These are phyloP conservation scores for Oleoguttula mirabilis DNA, from an alignment of 495 filamentous ascomycete species.

Conservation along the genomic window DNA sequence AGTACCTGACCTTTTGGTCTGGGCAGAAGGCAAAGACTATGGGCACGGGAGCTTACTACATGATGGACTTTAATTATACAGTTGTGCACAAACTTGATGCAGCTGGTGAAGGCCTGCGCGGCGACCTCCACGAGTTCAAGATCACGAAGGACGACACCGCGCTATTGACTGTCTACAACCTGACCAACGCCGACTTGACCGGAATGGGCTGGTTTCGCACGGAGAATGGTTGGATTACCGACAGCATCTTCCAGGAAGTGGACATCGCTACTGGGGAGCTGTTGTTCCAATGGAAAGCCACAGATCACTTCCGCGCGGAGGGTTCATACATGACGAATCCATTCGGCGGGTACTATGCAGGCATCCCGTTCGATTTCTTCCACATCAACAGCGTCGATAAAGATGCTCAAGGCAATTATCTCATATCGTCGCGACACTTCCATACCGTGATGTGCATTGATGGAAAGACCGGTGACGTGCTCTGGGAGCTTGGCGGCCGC, in stretches of 20 bases:
- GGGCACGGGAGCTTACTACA: slow-evolving; percentile 38
- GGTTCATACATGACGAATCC: slow-evolving; percentile 21
- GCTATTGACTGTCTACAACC: slow-evolving; percentile 24
- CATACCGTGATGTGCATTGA: slow-evolving; percentile 20
- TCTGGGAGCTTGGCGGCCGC: slow-evolving; percentile 24
- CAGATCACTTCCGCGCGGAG: slow-evolving; percentile 26
- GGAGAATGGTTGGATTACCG: slow-evolving; percentile 21
- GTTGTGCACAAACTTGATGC: slow-evolving; percentile 16
- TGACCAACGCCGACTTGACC: slow-evolving; percentile 13
- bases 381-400: slow-evolving; percentile 29
- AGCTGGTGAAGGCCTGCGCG: slow-evolving; percentile 8
- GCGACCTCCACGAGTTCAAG: slow-evolving; percentile 21
- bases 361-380: slow-evolving; percentile 24
- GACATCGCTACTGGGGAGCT: slow-evolving; percentile 22
- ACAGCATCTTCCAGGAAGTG: slow-evolving; percentile 26
- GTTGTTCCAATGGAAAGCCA: slow-evolving; percentile 34
- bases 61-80: slow-evolving; percentile 23
- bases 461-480: slow-evolving; percentile 17
- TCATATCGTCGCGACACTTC: slow-evolving; percentile 24
- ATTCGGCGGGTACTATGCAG: slow-evolving; percentile 8
- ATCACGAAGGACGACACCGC: slow-evolving; percentile 22
- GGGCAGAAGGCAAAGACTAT: slow-evolving; percentile 31
- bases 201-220: slow-evolving; percentile 5
- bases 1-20: slow-evolving; percentile 38
- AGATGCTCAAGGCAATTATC: slow-evolving; percentile 23